Conservation (phyloP, 176 grass and related monocot genomes). For the Guadua angustifolia region DNA sequence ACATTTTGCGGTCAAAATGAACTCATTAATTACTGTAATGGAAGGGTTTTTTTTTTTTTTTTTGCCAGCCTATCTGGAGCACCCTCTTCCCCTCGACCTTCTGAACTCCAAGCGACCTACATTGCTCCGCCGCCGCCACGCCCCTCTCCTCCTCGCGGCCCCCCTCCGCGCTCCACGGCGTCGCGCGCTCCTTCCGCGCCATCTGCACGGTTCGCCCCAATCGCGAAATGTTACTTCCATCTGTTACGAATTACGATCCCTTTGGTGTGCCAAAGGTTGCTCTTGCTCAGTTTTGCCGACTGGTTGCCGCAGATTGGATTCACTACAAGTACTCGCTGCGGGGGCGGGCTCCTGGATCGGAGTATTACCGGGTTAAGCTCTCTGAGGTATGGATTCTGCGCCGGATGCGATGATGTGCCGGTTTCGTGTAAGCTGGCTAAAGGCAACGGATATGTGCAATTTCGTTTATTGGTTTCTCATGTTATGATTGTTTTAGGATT, state of each 20-base stretch:
- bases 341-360: slow-evolving; percentile 48
- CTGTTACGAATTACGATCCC: neutral
- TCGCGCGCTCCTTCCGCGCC: slow-evolving; percentile 77
- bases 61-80: no score
- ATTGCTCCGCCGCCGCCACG: slow-evolving; percentile 40
- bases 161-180: slow-evolving; percentile 52
- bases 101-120: neutral
- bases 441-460: neutral
- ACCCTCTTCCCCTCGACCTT: no score
- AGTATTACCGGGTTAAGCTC: slow-evolving; percentile 66
- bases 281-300: neutral
- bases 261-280: neutral
- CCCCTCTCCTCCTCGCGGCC: slow-evolving; percentile 47
- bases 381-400: slow-evolving; percentile 60
- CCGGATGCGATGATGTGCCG: neutral
- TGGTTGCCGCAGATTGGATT: slow-evolving; percentile 67
- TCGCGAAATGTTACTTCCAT: neutral
- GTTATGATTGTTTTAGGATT: neutral
- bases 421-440: slow-evolving; percentile 13
- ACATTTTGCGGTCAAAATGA: no score
- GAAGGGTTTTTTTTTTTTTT: no score
- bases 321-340: slow-evolving; percentile 84
- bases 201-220: slow-evolving; percentile 60
- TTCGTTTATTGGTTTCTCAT: neutral
- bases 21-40: no score